phyloP scores from a whole-genome alignment of 305 asterid species.

The Plantago coronopus region DNA sequence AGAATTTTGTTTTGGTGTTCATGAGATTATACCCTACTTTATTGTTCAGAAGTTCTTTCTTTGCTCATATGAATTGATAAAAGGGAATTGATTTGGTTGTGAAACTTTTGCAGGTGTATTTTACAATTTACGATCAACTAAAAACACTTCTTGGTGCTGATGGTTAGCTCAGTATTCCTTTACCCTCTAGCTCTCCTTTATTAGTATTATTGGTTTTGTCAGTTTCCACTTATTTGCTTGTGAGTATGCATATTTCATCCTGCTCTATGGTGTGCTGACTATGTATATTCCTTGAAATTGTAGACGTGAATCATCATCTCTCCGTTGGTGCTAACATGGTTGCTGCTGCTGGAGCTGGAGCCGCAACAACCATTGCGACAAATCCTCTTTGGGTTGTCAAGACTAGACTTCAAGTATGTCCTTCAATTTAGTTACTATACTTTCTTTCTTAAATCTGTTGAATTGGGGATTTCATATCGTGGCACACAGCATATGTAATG shows the following conservation, averaged over 20 bases:
- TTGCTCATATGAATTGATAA: conserved; percentile 5
- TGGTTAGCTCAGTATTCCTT: conserved; percentile 45
- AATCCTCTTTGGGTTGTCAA: conserved; percentile 98
- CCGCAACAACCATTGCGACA: conserved; percentile 78
- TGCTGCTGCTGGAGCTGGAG: conserved; percentile 95
- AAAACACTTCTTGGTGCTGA: conserved; percentile 62
- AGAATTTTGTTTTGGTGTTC: conserved; percentile 5
- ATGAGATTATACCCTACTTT: conserved; percentile 8
- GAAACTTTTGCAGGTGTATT: conserved; percentile 58
- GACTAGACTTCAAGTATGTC: conserved; percentile 77
- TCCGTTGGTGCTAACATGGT: conserved; percentile 79
- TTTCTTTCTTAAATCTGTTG: background rate
- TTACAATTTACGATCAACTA: conserved; percentile 77
- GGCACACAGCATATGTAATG: background rate
- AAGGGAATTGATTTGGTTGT: conserved; percentile 16
- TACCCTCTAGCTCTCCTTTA: conserved; percentile 5
- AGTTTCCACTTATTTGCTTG: no score
- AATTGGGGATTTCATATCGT: background rate
- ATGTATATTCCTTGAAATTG: conserved; percentile 24
- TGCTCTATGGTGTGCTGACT: conserved; percentile 11
- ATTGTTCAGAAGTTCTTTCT: conserved; percentile 8
- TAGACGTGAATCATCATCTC: conserved; percentile 67
- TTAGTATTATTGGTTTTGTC: no score
- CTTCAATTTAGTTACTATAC: conserved; percentile 9
- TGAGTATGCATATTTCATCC: background rate